phyloP scores from a whole-genome alignment of 2,329 filamentous ascomycete species.

The Colletotrichum tropicicola region DNA sequence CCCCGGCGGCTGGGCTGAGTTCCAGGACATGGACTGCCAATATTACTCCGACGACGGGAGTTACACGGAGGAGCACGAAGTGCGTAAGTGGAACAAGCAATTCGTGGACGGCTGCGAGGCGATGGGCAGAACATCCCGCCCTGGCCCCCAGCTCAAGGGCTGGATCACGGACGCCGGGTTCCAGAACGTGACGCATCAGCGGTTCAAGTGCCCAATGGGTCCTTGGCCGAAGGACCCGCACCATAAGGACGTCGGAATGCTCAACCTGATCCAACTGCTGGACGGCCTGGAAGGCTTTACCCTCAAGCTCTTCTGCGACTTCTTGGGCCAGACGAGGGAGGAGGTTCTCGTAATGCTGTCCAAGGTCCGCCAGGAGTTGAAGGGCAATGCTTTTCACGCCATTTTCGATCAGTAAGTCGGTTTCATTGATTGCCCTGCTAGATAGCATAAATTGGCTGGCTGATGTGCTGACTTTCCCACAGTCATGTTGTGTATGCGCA shows the following conservation, averaged over 20 bases:
- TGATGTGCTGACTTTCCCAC: background rate
- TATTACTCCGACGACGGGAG: constrained; percentile 6
- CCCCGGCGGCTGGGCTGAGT: constrained; percentile 14
- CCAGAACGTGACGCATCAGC: constrained; percentile 39
- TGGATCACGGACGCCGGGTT: constrained; percentile 50
- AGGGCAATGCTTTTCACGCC: background rate
- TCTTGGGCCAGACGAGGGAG: constrained; percentile 37
- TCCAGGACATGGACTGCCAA: background rate
- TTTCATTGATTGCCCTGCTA: background rate
- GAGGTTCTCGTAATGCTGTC: constrained; percentile 31
- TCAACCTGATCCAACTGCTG: constrained; percentile 25
- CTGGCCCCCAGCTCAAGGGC: constrained; percentile 21
- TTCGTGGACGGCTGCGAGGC: background rate
- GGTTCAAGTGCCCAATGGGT: constrained; percentile 38
- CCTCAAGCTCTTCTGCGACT: constrained; percentile 39
- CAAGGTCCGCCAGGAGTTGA: background rate
- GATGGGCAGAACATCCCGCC: constrained; percentile 35
- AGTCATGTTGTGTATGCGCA: background rate
- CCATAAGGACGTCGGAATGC: constrained; percentile 43
- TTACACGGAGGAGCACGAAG: constrained; percentile 32
- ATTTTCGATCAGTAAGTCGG: background rate
- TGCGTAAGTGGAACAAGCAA: constrained; percentile 34
- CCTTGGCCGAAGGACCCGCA: background rate
- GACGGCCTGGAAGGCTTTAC: constrained; percentile 35
- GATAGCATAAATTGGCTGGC: too few relatives aligned